Percentiles rank a stretch among this genome's conserved stretches.
Conservation (phyloP, 257 asterid genomes). For the Haberlea rhodopensis region DNA sequence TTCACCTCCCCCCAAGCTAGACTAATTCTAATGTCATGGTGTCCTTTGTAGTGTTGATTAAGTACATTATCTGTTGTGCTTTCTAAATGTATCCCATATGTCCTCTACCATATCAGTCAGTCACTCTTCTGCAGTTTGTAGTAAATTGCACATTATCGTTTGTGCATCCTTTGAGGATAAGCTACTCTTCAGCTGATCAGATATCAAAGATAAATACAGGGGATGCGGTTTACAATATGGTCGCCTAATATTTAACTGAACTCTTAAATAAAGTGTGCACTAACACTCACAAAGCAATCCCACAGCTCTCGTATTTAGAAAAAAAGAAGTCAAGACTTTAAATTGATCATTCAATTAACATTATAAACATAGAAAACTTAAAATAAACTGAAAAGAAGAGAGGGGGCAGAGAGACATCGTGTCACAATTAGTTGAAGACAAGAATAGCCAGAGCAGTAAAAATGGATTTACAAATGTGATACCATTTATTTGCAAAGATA, state of each 20-base stretch:
- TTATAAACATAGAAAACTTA: too few species aligned
- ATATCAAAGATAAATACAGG: background rate
- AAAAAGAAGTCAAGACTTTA: conserved; percentile 6
- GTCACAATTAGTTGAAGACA: too few species aligned
- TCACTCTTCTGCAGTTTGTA: background rate
- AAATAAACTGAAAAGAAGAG: too few species aligned
- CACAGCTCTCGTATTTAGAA: conserved; percentile 10
- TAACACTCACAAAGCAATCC: background rate
- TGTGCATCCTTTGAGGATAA: too few species aligned
- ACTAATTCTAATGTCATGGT: background rate
- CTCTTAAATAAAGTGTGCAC: too few species aligned
- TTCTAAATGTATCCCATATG: background rate
- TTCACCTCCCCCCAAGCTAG: conserved; percentile 20
- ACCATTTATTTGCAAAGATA: too few species aligned
- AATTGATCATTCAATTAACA: too few species aligned
- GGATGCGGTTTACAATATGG: too few species aligned
- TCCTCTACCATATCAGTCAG: background rate
- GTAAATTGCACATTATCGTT: background rate
- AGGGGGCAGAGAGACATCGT: too few species aligned
- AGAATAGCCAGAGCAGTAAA: too few species aligned
- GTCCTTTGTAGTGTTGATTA: conserved; percentile 5
- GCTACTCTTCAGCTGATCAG: background rate
- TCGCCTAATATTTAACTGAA: too few species aligned
- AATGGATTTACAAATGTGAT: too few species aligned
- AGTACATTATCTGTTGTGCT: background rate